A percentile compares a stretch with the other conserved stretches of the same genome.
Evolutionary conservation across 1,284 basidiomycete genomes (phyloP).

Genomic region (Mixia osmundae): DNA sequence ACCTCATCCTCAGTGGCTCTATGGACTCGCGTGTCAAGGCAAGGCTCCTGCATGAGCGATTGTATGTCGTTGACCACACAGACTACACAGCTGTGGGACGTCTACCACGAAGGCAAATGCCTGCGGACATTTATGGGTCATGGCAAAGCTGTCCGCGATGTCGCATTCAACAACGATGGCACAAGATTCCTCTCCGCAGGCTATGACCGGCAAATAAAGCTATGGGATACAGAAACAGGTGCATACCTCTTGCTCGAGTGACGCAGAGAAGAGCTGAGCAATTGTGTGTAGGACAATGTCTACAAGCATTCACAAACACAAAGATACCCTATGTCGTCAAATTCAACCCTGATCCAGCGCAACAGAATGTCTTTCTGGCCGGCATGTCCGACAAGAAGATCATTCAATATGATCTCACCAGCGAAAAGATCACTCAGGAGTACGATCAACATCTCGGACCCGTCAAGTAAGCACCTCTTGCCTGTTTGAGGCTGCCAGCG

Average conservation of each 20-base stretch:
- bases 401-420: conserved; percentile 85
- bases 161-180: conserved; percentile 84
- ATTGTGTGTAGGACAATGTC: conserved; percentile 39
- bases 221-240: conserved; percentile 97
- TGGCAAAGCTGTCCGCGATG: conserved; percentile 83
- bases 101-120: conserved; percentile 90
- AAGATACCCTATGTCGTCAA: conserved; percentile 86
- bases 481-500: not conserved
- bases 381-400: conserved; percentile 99
- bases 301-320: conserved; percentile 85
- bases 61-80: not conserved
- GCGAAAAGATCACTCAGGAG: conserved; percentile 84
- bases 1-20: conserved; percentile 73
- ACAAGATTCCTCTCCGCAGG: conserved; percentile 70
- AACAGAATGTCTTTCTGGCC: conserved; percentile 86
- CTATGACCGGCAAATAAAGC: conserved; percentile 90
- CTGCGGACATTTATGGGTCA: conserved; percentile 94
- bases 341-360: conserved; percentile 88
- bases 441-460: conserved; percentile 97
- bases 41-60: conserved; percentile 14
- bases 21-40: conserved; percentile 99
- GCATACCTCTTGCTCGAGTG: not conserved
- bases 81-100: conserved; percentile 63
- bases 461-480: conserved; percentile 26
- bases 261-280: not conserved